Evolutionary conservation across 768 basidiomycete genomes (phyloP).

Genomic region (Postia placenta): DNA sequence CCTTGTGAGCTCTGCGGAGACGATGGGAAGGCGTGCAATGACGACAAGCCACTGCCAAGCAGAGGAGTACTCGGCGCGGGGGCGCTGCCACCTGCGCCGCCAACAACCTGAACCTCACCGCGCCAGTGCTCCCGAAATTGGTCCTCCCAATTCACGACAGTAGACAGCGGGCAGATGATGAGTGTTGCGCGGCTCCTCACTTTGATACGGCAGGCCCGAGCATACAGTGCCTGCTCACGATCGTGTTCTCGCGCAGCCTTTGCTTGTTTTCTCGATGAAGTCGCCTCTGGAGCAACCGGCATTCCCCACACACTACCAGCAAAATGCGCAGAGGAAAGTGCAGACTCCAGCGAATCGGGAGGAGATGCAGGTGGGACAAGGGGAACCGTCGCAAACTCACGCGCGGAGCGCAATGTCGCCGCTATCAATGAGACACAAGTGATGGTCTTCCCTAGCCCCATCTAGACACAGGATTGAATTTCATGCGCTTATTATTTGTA

Average conservation of each 20-base stretch:
- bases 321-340: constrained; percentile 53
- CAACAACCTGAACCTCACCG: constrained; percentile 77
- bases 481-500: too few relatives aligned
- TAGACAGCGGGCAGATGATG: constrained; percentile 95
- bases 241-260: constrained; percentile 64
- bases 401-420: constrained; percentile 69
- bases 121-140: constrained; percentile 98
- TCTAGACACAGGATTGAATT: constrained; percentile 41
- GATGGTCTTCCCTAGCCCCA: constrained; percentile 98
- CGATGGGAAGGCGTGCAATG: constrained; percentile 2
- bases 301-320: constrained; percentile 81
- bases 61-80: constrained; percentile 21
- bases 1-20: constrained; percentile 4
- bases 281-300: constrained; percentile 37
- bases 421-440: constrained; percentile 93
- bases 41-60: neutral
- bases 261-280: constrained; percentile 48
- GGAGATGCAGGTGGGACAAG: constrained; percentile 35
- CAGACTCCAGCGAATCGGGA: constrained; percentile 23
- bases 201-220: constrained; percentile 72
- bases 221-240: constrained; percentile 64
- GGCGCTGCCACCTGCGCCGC: constrained; percentile 55
- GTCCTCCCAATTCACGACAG: constrained; percentile 98
- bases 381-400: constrained; percentile 53
- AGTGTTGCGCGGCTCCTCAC: constrained; percentile 83